Base-by-base conservation (phyloP, 768 basidiomycete genomes). In the Lentinula edodes region DNA sequence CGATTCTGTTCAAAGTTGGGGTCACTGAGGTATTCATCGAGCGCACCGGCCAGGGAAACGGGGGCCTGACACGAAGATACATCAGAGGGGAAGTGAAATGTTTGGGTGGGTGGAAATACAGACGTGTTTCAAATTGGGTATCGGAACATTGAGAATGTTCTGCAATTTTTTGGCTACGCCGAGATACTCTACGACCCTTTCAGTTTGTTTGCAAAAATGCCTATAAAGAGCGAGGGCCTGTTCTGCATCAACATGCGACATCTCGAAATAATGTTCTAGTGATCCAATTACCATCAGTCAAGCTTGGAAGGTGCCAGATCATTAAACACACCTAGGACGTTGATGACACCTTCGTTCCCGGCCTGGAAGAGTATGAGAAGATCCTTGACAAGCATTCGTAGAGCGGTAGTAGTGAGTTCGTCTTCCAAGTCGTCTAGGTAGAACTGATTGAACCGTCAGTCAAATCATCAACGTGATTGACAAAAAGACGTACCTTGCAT, bases 1-100 rank as follows among this genome's bases (percentile, higher is more conserved):
- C 96, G 78, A 73, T 98, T 98, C 73, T 92, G 88, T 72, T 98
- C 97, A 66, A 99, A 99, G 69, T 94, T 94, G 23, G 95, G 91
- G 73, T 99, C 97, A 61, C 93, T 88, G 55, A 99, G 80, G 71
- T 98, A 99, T 69, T 98, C 96, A 71, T 98, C 91, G 35, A 99
- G 81, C 18, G 97, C 87, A 39, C 88, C 88, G 6, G 91, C 96
- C n/a, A 99, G 80, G 0, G 93, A 95, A 10, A 97, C 90, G 5
- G 97, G 97, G 0, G 97, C 95, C 94, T 95, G 60, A 16, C 8
- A 41, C 4, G 0, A 45, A 32, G 13, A 7, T 8, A 55, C 8
- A 43, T 52, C 20, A 15, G 16, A 41, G 52, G 43, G 20, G 38
- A 52, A 5, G 53, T 60, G 9, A 50, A 32, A 39, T n/a, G 20